These are phyloP conservation scores for Cystobasidium onofrii DNA, from an alignment of 768 basidiomycete genomes.

Conservation along the genomic window DNA sequence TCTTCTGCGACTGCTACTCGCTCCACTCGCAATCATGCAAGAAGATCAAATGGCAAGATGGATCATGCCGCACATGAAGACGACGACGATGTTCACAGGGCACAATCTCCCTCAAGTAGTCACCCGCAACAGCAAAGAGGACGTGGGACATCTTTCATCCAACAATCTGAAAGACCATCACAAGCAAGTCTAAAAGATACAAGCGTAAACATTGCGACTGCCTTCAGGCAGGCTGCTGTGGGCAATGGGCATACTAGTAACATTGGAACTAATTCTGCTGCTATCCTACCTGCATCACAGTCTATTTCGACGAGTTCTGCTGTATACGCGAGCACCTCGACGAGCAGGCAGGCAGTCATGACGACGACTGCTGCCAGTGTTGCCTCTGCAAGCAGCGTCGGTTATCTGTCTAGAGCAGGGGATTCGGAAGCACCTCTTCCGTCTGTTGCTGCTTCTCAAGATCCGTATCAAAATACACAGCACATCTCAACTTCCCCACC, in stretches of 20 bases:
- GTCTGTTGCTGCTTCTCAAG: background rate
- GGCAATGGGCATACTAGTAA: background rate
- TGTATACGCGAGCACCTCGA: background rate
- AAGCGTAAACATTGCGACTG: conserved; percentile 74
- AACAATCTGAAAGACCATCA: conserved; percentile 7
- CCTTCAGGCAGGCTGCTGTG: conserved; percentile 62
- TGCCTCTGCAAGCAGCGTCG: background rate
- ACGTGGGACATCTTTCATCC: background rate
- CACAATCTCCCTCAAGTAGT: too few relatives aligned
- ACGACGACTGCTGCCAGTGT: background rate
- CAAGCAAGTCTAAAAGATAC: conserved; percentile 49
- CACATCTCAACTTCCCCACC: background rate
- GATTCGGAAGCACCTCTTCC: background rate
- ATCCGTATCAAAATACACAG: background rate
- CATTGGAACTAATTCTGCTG: background rate
- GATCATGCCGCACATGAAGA: background rate
- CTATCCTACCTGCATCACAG: background rate
- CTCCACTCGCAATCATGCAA: background rate
- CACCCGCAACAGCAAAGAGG: conserved; percentile 6
- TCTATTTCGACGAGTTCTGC: background rate
- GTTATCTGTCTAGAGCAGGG: background rate
- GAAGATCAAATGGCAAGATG: background rate
- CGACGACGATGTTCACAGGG: background rate
- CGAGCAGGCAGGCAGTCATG: background rate
- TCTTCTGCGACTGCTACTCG: background rate